A percentile compares a stretch with the other conserved stretches of the same genome.
phyloP scores from a whole-genome alignment of 768 basidiomycete species.

The Leucosporidium yakuticum region DNA sequence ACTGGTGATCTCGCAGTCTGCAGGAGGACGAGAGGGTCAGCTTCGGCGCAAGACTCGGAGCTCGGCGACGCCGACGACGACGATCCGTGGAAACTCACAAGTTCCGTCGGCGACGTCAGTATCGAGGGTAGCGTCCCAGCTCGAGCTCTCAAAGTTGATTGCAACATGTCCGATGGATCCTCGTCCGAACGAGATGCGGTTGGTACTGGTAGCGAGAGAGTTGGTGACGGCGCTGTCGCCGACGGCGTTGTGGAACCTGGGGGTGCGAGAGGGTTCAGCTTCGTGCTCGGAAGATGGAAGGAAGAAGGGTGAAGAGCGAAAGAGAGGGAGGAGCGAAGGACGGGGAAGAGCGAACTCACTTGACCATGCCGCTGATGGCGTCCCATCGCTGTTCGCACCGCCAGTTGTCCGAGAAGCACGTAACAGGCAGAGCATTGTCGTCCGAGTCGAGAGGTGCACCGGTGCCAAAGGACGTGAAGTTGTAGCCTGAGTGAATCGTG shows the following conservation, averaged over 20 bases:
- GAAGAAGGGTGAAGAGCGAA: too few species aligned
- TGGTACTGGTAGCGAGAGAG: not conserved
- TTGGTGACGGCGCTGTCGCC: not conserved
- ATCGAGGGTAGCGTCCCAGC: not conserved
- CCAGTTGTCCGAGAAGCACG: not conserved
- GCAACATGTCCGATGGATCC: not conserved
- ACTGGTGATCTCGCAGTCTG: constrained; percentile 4
- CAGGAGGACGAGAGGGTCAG: too few species aligned
- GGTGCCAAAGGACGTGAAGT: not conserved
- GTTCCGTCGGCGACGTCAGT: not conserved
- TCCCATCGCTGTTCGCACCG: constrained; percentile 2
- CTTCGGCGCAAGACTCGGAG: too few species aligned
- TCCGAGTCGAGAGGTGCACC: not conserved
- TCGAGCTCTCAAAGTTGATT: not conserved
- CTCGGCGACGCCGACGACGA: too few species aligned
- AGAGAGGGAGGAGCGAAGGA: not conserved
- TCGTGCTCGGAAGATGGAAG: too few species aligned
- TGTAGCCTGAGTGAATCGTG: not conserved
- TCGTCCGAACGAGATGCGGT: constrained; percentile 1
- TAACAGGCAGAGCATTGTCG: not conserved
- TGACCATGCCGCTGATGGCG: not conserved
- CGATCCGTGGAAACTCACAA: not conserved
- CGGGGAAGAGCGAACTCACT: not conserved
- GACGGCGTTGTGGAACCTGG: constrained; percentile 3
- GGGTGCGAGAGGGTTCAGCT: not conserved